These are phyloP conservation scores for Sphagnum contortum DNA, from an alignment of 225 moss, liverwort and hornwort species.

Conservation along the genomic window DNA sequence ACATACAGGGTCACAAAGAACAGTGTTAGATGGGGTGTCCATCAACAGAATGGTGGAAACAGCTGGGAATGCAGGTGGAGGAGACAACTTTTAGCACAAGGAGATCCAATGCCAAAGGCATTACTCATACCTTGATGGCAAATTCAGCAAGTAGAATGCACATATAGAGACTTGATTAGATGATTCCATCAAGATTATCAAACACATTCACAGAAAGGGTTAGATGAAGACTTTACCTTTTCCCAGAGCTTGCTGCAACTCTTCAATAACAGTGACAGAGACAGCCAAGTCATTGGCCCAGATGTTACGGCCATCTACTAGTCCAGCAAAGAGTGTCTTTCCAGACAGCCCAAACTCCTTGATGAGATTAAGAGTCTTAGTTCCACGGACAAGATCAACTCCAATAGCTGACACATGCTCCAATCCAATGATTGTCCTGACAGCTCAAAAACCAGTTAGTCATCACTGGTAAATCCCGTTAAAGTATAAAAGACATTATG, in stretches of 20 bases:
- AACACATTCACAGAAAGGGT: too few relatives aligned
- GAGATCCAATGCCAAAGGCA: too few relatives aligned
- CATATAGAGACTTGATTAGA: too few relatives aligned
- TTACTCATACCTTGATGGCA: too few relatives aligned
- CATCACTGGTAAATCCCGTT: neutral
- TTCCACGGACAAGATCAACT: constrained; percentile 69
- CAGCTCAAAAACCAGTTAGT: neutral
- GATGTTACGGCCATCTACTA: constrained; percentile 79
- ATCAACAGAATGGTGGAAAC: too few relatives aligned
- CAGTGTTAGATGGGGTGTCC: too few relatives aligned
- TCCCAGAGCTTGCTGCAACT: constrained; percentile 37
- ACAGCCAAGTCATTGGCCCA: constrained; percentile 66
- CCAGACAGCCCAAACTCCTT: constrained; percentile 44
- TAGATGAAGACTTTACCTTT: constrained; percentile 17
- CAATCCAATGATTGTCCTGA: constrained; percentile 41
- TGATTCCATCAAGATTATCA: too few relatives aligned
- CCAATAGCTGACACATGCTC: constrained; percentile 46
- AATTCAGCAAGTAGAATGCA: too few relatives aligned
- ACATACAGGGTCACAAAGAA: too few relatives aligned
- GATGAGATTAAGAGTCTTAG: constrained; percentile 49
- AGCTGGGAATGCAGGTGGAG: too few relatives aligned
- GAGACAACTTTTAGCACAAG: too few relatives aligned
- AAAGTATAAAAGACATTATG: too few relatives aligned
- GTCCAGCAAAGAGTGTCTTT: constrained; percentile 59
- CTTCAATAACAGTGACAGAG: constrained; percentile 49